These are phyloP conservation scores for Terfezia claveryi DNA, from an alignment of 495 filamentous ascomycete genomes.

Conservation along the genomic window DNA sequence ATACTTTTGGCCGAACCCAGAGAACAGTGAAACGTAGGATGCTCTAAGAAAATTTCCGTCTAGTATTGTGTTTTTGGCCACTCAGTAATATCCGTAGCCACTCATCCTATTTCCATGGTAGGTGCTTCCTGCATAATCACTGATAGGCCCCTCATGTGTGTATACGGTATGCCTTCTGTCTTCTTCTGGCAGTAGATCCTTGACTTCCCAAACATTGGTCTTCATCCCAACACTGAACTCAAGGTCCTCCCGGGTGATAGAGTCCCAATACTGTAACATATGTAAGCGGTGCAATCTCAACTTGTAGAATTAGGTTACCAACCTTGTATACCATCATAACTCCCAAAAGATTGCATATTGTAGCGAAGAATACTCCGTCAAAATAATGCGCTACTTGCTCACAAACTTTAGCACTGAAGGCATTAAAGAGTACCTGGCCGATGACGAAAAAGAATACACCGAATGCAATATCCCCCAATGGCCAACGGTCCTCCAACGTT, in stretches of 20 bases:
- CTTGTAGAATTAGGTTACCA: constrained; percentile 10
- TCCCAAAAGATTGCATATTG: constrained; percentile 74
- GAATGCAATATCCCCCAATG: constrained; percentile 78
- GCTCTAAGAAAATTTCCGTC: no score
- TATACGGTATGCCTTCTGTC: constrained; percentile 61
- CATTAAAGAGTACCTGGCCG: constrained; percentile 85
- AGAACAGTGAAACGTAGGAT: no score
- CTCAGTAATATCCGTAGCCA: constrained; percentile 8
- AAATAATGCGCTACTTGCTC: constrained; percentile 72
- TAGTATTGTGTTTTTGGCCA: no score
- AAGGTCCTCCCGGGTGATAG: constrained; percentile 93
- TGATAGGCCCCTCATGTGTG: constrained; percentile 26
- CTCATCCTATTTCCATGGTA: constrained; percentile 14
- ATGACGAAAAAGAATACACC: constrained; percentile 79
- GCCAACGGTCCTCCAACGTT: constrained; percentile 89
- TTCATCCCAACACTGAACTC: constrained; percentile 94
- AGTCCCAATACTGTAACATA: constrained; percentile 73
- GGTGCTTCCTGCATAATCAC: constrained; percentile 16
- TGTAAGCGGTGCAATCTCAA: constrained; percentile 1
- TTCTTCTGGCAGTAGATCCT: constrained; percentile 77
- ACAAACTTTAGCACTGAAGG: constrained; percentile 70
- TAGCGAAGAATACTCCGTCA: constrained; percentile 87
- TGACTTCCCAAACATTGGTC: constrained; percentile 95
- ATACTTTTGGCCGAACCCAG: no score
- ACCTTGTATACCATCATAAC: constrained; percentile 99